Evolutionary conservation across 2,329 filamentous ascomycete genomes (phyloP).

Genomic region (Cryphonectria parasitica): DNA sequence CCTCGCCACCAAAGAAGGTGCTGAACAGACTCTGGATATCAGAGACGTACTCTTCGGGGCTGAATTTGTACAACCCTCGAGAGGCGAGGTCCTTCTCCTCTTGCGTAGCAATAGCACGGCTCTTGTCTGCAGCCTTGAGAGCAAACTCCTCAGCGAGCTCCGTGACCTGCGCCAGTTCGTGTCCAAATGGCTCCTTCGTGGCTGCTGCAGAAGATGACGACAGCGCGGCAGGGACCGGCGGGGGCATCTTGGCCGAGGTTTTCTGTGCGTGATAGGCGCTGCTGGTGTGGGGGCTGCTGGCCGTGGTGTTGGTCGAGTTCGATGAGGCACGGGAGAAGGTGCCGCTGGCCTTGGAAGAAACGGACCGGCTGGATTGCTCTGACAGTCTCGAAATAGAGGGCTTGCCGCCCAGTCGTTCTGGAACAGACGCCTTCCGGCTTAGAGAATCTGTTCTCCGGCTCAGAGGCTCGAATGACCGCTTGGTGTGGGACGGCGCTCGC

Average conservation of each 20-base stretch:
- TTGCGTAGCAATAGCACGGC: conserved; percentile 67
- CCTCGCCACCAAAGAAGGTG: conserved; percentile 58
- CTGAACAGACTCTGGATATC: conserved; percentile 75
- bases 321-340: conserved; percentile 62
- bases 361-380: conserved; percentile 54
- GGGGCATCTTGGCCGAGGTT: conserved; percentile 36
- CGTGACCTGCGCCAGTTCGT: conserved; percentile 88
- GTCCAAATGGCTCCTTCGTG: conserved; percentile 70
- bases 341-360: conserved; percentile 61
- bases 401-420: conserved; percentile 66
- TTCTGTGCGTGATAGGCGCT: conserved; percentile 35
- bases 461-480: conserved; percentile 77
- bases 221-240: conserved; percentile 26
- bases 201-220: conserved; percentile 32
- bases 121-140: conserved; percentile 50
- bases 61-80: conserved; percentile 73
- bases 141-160: conserved; percentile 91
- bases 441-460: conserved; percentile 53
- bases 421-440: conserved; percentile 47
- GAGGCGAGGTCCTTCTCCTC: conserved; percentile 72
- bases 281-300: conserved; percentile 46
- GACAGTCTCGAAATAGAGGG: conserved; percentile 55
- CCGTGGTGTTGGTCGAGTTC: conserved; percentile 56
- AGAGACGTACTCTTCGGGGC: conserved; percentile 79
- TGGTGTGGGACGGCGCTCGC: conserved; percentile 85